Conservation (phyloP, 345 rosid species). For the Hibiscus mutabilis region DNA sequence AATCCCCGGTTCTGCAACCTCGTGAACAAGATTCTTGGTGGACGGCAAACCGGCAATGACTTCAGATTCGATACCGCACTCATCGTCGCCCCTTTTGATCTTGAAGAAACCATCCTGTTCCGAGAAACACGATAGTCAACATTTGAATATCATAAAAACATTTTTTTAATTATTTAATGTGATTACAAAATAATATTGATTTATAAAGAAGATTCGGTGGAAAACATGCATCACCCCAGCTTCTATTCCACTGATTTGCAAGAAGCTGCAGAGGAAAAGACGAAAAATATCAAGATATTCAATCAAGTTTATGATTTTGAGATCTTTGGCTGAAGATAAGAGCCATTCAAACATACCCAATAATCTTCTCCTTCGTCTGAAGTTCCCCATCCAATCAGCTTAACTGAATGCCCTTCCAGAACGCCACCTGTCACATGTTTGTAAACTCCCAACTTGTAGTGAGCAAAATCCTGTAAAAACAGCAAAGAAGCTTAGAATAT, state of each 20-base stretch:
- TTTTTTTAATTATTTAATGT: neutral
- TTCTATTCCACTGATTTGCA: constrained; percentile 88
- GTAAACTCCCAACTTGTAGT: constrained; percentile 86
- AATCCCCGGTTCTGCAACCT: constrained; percentile 27
- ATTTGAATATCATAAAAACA: neutral
- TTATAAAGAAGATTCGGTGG: neutral
- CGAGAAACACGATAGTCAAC: neutral
- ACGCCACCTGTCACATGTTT: constrained; percentile 64
- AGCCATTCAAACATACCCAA: constrained; percentile 46
- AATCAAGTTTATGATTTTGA: neutral
- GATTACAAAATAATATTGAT: no score
- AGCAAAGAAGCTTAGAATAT: neutral
- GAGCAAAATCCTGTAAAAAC: constrained; percentile 73
- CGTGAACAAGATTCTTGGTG: constrained; percentile 51
- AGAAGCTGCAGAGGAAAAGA: constrained; percentile 51
- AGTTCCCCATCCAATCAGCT: constrained; percentile 97
- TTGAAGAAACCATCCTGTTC: constrained; percentile 87
- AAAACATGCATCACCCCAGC: constrained; percentile 91
- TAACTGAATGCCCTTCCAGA: constrained; percentile 94
- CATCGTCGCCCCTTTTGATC: constrained; percentile 80
- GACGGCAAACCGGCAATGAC: constrained; percentile 84
- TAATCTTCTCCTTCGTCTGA: constrained; percentile 76
- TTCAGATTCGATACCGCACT: constrained; percentile 85
- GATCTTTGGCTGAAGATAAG: neutral
- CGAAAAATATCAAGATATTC: neutral